phyloP scores from a whole-genome alignment of 495 filamentous ascomycete species.

The Podospora pseudopauciseta region DNA sequence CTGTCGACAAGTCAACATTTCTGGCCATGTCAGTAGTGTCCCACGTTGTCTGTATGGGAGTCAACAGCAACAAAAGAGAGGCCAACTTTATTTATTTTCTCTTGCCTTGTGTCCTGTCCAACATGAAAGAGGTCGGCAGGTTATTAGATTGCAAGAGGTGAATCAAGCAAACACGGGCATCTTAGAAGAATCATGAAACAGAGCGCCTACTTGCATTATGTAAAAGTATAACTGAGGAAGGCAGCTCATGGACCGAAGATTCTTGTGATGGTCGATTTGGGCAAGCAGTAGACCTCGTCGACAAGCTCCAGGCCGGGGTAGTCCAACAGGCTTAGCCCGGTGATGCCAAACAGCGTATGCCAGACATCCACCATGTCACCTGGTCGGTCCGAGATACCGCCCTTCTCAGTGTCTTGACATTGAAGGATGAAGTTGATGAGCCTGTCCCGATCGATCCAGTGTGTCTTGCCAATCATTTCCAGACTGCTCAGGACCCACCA shows the following conservation, averaged over 20 bases:
- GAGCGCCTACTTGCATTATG: background rate
- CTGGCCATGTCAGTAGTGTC: background rate
- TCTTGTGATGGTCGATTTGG: slow-evolving; percentile 58
- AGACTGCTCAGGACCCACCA: slow-evolving; percentile 95
- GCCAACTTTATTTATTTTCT: slow-evolving; percentile 50
- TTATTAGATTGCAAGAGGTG: slow-evolving; percentile 73
- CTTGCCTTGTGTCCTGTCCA: slow-evolving; percentile 69
- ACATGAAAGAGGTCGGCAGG: slow-evolving; percentile 51
- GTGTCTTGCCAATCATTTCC: slow-evolving; percentile 78
- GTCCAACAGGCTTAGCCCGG: slow-evolving; percentile 78
- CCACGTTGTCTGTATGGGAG: background rate
- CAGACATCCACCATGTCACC: slow-evolving; percentile 97
- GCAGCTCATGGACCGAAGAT: slow-evolving; percentile 42
- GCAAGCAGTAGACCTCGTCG: slow-evolving; percentile 87
- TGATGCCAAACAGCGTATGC: slow-evolving; percentile 85
- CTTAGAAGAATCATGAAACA: background rate
- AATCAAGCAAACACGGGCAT: background rate
- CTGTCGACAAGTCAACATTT: background rate
- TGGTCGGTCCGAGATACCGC: slow-evolving; percentile 86
- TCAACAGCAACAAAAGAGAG: slow-evolving; percentile 7
- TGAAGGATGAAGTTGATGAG: slow-evolving; percentile 75
- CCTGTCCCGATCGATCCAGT: slow-evolving; percentile 85
- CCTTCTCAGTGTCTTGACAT: slow-evolving; percentile 81
- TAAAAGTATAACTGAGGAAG: background rate
- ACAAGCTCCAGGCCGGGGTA: slow-evolving; percentile 73